A percentile compares a stretch with the other conserved stretches of the same genome.
phyloP scores from a whole-genome alignment of 306 rosid genomes.

The Prunus kanzakura region DNA sequence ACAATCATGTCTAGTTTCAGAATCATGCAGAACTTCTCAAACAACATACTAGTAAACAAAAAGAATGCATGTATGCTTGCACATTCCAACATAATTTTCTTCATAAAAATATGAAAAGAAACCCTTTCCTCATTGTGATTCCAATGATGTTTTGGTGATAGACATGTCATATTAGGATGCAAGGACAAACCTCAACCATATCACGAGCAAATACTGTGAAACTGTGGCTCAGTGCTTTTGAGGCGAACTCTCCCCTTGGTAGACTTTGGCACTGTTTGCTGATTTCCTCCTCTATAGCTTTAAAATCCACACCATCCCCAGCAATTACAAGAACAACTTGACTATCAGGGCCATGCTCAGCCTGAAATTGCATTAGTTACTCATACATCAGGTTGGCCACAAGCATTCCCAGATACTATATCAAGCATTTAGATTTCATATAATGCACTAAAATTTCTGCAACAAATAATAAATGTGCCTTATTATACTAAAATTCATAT shows the following conservation, averaged over 20 bases:
- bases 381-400: conserved; percentile 13
- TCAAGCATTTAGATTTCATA: background rate
- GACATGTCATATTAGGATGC: background rate
- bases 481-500: background rate
- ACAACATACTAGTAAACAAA: background rate
- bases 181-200: conserved; percentile 80
- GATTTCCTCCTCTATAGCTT: conserved; percentile 78
- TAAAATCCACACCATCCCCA: conserved; percentile 78
- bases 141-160: background rate
- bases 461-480: background rate
- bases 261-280: conserved; percentile 83
- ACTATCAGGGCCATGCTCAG: conserved; percentile 99
- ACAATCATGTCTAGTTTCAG: conserved; percentile 12
- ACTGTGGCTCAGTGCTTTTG: conserved; percentile 88
- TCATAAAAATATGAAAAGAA: background rate
- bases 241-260: conserved; percentile 90
- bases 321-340: conserved; percentile 95
- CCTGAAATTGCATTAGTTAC: conserved; percentile 53
- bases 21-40: background rate
- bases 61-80: background rate
- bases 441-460: background rate
- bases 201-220: conserved; percentile 78
- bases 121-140: background rate
- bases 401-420: background rate
- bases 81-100: background rate